Evolutionary conservation across 192 early-diverging fungal species (phyloP).

Genomic region (Coemansia reversa): DNA sequence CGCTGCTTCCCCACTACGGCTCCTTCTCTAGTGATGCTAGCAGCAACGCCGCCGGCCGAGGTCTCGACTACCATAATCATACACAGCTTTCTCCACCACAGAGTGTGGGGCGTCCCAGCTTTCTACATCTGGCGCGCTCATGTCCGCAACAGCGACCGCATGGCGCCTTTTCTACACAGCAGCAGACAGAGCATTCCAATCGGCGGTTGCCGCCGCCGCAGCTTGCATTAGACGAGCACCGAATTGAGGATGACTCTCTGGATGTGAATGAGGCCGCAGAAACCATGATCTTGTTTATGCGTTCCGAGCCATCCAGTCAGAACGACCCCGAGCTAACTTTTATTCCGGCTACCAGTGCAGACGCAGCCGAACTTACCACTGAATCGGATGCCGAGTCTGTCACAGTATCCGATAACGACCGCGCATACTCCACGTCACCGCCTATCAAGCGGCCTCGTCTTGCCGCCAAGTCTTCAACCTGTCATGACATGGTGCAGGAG

Average conservation of each 20-base stretch:
- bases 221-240: conserved; percentile 1
- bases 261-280: conserved; percentile 40
- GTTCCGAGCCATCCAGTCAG: conserved; percentile 28
- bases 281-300: conserved; percentile 48
- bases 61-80: not conserved
- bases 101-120: not conserved
- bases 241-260: not conserved
- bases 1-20: conserved; percentile 19
- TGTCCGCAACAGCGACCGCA: conserved; percentile 26
- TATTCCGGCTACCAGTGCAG: conserved; percentile 1
- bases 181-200: not conserved
- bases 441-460: no score
- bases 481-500: no score
- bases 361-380: no score
- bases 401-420: not conserved
- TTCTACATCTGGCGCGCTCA: conserved; percentile 18
- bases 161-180: not conserved
- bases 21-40: conserved; percentile 2
- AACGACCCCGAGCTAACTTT: conserved; percentile 9
- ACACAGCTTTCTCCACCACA: no score
- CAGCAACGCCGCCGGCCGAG: not conserved
- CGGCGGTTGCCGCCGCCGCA: conserved; percentile 6
- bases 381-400: conserved; percentile 1
- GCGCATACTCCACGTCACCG: not conserved
- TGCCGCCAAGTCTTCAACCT: no score